These are phyloP conservation scores for Penicillium cinerascens DNA, from an alignment of 495 filamentous ascomycete species.

Conservation along the genomic window DNA sequence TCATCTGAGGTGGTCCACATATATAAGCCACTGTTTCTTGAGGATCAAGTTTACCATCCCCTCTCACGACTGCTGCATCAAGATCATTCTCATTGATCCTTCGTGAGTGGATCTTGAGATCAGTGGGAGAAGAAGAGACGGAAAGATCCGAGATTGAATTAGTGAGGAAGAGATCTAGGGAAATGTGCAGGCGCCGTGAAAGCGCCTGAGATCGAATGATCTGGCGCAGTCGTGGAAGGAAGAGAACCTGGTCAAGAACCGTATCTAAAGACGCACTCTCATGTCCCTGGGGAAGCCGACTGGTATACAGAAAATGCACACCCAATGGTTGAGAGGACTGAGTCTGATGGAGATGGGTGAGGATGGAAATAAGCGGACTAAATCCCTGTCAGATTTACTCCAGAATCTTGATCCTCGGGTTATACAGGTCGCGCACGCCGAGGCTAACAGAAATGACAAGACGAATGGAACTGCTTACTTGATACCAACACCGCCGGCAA, in stretches of 20 bases:
- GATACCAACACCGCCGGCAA: conserved; percentile 83
- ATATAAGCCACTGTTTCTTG: conserved; percentile 63
- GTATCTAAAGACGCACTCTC: conserved; percentile 36
- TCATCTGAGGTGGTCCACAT: conserved; percentile 78
- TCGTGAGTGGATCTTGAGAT: conserved; percentile 39
- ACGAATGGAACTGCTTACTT: conserved; percentile 46
- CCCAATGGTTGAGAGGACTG: conserved; percentile 17
- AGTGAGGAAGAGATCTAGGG: conserved; percentile 41
- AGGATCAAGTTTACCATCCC: conserved; percentile 33
- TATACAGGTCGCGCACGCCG: background rate
- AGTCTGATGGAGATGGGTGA: conserved; percentile 41
- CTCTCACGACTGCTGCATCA: conserved; percentile 38
- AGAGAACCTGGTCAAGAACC: conserved; percentile 55
- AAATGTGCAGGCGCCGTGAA: conserved; percentile 27
- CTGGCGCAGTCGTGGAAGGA: conserved; percentile 51
- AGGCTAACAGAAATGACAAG: background rate
- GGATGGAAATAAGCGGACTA: conserved; percentile 59
- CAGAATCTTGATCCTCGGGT: background rate
- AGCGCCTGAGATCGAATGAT: conserved; percentile 34
- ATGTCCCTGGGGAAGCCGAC: conserved; percentile 27
- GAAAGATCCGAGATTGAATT: conserved; percentile 13
- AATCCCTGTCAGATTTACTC: conserved; percentile 1
- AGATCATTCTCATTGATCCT: conserved; percentile 54
- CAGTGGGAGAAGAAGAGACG: conserved; percentile 9
- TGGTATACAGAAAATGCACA: conserved; percentile 46